Conservation (phyloP, 1,284 basidiomycete species). For the Irpex lacteus region DNA sequence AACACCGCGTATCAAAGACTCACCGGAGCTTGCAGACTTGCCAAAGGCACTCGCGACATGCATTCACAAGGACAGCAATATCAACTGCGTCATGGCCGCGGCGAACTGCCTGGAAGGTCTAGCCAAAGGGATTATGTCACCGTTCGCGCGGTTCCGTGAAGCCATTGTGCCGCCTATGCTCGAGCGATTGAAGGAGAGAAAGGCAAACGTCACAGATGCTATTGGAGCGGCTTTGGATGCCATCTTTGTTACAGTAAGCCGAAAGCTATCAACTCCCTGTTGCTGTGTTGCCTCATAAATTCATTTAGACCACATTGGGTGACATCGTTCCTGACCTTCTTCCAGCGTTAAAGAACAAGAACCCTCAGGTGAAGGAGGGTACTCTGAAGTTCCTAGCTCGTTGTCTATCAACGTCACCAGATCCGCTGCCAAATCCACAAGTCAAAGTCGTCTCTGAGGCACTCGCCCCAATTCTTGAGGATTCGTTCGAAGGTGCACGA, state of each 20-base stretch:
- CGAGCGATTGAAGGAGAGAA: constrained; percentile 94
- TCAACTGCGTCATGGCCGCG: constrained; percentile 92
- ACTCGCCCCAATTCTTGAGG: constrained; percentile 78
- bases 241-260: constrained; percentile 77
- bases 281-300: constrained; percentile 2
- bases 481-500: constrained; percentile 88
- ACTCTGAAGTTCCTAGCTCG: constrained; percentile 87
- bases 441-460: constrained; percentile 85
- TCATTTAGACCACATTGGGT: constrained; percentile 66
- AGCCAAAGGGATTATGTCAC: constrained; percentile 75
- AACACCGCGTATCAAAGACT: constrained; percentile 78
- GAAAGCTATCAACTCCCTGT: constrained; percentile 9
- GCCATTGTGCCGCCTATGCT: constrained; percentile 78
- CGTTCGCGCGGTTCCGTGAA: constrained; percentile 79
- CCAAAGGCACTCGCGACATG: constrained; percentile 77
- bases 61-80: constrained; percentile 90
- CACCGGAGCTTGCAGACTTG: constrained; percentile 71
- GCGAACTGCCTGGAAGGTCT: constrained; percentile 86
- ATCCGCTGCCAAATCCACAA: constrained; percentile 71
- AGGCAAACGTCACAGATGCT: constrained; percentile 86
- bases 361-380: constrained; percentile 96
- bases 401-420: constrained; percentile 69
- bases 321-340: constrained; percentile 88
- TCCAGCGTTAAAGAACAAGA: constrained; percentile 83
- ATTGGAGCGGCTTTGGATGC: constrained; percentile 90